Evolutionary conservation across 148 eudicot species (phyloP).

Genomic region (Linanthus parryae): DNA sequence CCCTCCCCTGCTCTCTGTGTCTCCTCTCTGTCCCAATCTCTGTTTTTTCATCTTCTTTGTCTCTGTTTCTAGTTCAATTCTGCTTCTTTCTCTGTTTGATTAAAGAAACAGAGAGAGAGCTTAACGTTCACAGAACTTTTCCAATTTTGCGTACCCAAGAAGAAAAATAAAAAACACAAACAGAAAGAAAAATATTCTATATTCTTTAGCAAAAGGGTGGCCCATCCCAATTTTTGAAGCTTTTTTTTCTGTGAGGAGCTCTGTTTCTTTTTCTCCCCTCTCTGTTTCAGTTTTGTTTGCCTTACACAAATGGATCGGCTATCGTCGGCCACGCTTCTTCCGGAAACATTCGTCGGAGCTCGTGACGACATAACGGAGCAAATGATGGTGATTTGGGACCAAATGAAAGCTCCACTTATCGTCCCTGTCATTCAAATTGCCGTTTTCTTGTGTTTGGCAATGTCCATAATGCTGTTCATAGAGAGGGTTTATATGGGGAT

Average conservation of each 20-base stretch:
- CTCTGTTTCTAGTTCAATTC: no score
- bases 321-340: slow-evolving; percentile 18
- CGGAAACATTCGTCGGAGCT: slow-evolving; percentile 12
- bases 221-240: no score
- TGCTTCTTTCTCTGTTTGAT: no score
- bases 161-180: slow-evolving; percentile 19
- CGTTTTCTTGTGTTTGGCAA: slow-evolving; percentile 32
- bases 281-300: slow-evolving; percentile 9
- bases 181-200: slow-evolving; percentile 7
- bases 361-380: slow-evolving; percentile 25
- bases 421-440: slow-evolving; percentile 39
- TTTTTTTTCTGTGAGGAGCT: background rate
- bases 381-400: slow-evolving; percentile 37
- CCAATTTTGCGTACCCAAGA: no score
- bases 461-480: slow-evolving; percentile 55
- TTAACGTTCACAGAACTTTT: no score
- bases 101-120: no score
- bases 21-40: no score
- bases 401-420: slow-evolving; percentile 46
- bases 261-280: slow-evolving; percentile 9
- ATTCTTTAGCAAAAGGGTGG: background rate
- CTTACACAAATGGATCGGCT: slow-evolving; percentile 24
- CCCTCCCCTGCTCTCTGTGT: no score
- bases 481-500: slow-evolving; percentile 49
- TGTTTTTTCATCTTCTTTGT: no score